Evolutionary conservation across 169 alveolate genomes (phyloP).

Genomic region (Cryptosporidium viatorum): DNA sequence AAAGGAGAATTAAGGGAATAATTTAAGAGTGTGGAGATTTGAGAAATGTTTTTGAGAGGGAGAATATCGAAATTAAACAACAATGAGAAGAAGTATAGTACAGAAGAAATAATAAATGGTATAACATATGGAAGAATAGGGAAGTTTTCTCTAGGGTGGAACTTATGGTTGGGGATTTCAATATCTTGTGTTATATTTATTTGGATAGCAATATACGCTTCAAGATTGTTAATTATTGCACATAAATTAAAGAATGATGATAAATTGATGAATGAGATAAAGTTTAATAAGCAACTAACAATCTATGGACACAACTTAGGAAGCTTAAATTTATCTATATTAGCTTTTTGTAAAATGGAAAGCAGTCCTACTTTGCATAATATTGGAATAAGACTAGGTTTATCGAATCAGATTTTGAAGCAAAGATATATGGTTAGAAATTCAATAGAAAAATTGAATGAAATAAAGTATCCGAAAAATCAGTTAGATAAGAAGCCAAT

Average conservation of each 20-base stretch:
- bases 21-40: background rate
- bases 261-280: background rate
- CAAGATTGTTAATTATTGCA: constrained; percentile 8
- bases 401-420: constrained; percentile 53
- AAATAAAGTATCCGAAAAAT: background rate
- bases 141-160: constrained; percentile 26
- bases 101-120: constrained; percentile 35
- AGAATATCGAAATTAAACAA: background rate
- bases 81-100: background rate
- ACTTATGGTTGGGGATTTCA: constrained; percentile 33
- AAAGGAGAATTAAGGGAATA: background rate
- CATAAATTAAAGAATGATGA: background rate
- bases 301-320: constrained; percentile 48
- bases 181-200: background rate
- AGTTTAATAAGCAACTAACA: constrained; percentile 28
- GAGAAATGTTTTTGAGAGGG: background rate
- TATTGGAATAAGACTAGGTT: constrained; percentile 41
- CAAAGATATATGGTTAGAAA: constrained; percentile 53
- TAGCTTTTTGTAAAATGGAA: constrained; percentile 47
- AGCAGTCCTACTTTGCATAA: constrained; percentile 22
- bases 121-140: constrained; percentile 4
- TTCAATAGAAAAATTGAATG: constrained; percentile 46
- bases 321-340: constrained; percentile 30
- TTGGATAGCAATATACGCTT: constrained; percentile 54
- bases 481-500: background rate